Base-by-base conservation (phyloP, 164 flowering plant genomes). In the Taxillus chinensis region DNA sequence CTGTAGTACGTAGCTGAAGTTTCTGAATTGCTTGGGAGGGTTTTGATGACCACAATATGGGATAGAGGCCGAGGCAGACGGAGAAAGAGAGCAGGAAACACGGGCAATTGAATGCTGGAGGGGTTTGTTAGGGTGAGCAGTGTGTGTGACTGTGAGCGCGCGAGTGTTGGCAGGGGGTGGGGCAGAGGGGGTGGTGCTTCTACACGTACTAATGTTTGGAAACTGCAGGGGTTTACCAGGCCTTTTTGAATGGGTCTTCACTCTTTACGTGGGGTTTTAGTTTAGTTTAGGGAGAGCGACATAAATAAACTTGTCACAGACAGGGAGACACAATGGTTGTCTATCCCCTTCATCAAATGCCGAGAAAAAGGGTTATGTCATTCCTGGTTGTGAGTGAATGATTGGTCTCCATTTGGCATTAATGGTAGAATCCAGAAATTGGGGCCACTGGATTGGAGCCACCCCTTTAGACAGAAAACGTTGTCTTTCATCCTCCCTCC, bases 231-330 rank as follows among this genome's bases (percentile, higher is more conserved):
- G 68, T 76, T 64, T 52, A 51, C 59, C 65, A 69, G 68, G 69
- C 39, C 49, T 51, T 15, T 65, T 67, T 67, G 70, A 73, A 73
- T 48, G 57, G 73, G 73, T 69, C 74, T 74, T 60, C 17, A 39
- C 62, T 46, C 50, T 48, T 48, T 27, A 27, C 27, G 27, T 27
- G 27, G 27, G 27, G 27, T 27, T 27, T 27, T 27, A 27, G 27
- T 27, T 27, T 27, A 60, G 3, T 15, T 12, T 42, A 52, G 64
- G 13, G 49, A 70, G 62, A 45, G 49, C 49, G 57, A 13, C 5
- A 16, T 17, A 50, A 8, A 11, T 45, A 40, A 15, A 15, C 27
- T 43, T 0, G 57, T 42, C 15, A n/a, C 15, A 69, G 38, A 61
- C 45, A 69, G 59, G 45, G 41, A 62, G 55, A 39, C 27, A 39